phyloP scores from a whole-genome alignment of 306 rosid genomes.

The Cicer arietinum region DNA sequence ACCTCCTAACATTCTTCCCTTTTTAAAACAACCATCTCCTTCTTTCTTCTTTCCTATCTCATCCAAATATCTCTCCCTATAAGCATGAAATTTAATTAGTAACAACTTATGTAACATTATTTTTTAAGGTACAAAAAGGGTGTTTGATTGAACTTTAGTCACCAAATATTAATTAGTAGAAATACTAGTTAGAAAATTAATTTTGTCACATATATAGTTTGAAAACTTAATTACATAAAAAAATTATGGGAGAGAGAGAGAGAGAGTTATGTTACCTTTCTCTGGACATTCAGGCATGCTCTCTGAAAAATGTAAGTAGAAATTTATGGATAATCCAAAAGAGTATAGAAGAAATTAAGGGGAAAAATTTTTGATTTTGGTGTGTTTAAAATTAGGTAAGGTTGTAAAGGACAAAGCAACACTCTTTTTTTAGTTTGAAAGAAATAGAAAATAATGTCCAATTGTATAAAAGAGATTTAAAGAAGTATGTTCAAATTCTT shows the following conservation, averaged over 20 bases:
- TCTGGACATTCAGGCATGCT: conserved; percentile 97
- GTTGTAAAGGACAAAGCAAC: conserved; percentile 49
- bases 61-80: conserved; percentile 70
- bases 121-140: neutral
- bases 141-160: neutral
- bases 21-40: conserved; percentile 59
- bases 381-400: conserved; percentile 82
- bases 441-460: conserved; percentile 21
- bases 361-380: conserved; percentile 37
- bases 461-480: conserved; percentile 17
- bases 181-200: neutral
- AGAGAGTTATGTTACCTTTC: conserved; percentile 70
- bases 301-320: conserved; percentile 50
- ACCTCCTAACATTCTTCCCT: conserved; percentile 86
- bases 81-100: neutral
- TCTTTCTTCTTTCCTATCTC: conserved; percentile 89
- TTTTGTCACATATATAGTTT: neutral
- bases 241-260: conserved; percentile 22
- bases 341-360: conserved; percentile 50
- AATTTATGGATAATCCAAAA: conserved; percentile 36
- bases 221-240: neutral
- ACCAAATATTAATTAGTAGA: neutral
- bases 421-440: conserved; percentile 52
- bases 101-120: neutral
- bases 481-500: conserved; percentile 25